Evolutionary conservation across 192 early-diverging fungal genomes (phyloP), one percentile per base, ranked within the genome.

Genomic region (Allomyces arbusculus): DNA sequence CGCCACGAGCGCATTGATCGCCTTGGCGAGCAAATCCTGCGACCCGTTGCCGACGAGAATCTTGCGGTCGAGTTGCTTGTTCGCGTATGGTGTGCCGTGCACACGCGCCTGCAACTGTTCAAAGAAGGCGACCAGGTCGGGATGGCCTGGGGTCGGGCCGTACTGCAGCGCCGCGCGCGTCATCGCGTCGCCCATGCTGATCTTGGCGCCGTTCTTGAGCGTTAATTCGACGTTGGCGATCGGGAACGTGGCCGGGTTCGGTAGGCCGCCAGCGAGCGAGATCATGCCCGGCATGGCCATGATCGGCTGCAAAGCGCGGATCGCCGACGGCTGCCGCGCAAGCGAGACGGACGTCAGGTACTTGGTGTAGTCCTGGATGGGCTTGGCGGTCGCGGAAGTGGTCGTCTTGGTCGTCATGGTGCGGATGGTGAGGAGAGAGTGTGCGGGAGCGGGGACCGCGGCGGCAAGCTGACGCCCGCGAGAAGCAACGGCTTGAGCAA

Each of bases 1-100:
- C 50, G 79, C 69, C 65, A 74, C 77, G 64, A 87, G 75, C 70
- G 84, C 67, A 63, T 73, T 63, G 20, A 83, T 63, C n/a, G 77
- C 75, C 73, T 83, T 84, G 50, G 75, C 50, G 16, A 58, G 50
- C 50, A 58, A 14, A 10, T 58, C 50, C 50, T 58, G 50, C 16
- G 16, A 20, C 16, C 50, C 50, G 50, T 58, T 58, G 16, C 50
- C 50, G 50, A 58, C 16, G 4, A 20, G 12, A 14, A 58, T n/a
- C 50, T 14, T n/a, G 50, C 50, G 50, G 7, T 58, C 50, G 9
- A 20, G 4, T 5, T 3, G 3, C 16, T 20, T 10, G 16, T 14
- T 20, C 16, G 12, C 50, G 3, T 58, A 20, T 8, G 50, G 16
- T 3, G 50, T 14, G 16, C 50, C 50, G 50, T 58, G 50, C 50